phyloP scores from a whole-genome alignment of 495 filamentous ascomycete species.

The Barbatosphaeria neglecta region DNA sequence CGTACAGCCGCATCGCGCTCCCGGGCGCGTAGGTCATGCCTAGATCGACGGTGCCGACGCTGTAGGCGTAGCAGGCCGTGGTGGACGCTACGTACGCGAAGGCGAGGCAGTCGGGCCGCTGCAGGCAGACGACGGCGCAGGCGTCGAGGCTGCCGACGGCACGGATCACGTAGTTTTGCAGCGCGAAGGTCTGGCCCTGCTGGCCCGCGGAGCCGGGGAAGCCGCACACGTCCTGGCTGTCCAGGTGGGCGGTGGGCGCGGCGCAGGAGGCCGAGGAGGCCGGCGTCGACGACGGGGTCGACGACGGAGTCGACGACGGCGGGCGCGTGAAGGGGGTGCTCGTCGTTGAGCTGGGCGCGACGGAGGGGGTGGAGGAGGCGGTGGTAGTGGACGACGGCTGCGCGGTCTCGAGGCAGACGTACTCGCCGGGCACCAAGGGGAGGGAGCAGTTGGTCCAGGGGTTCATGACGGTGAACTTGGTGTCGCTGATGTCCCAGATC shows the following conservation, averaged over 20 bases:
- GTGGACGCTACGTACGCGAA: background rate
- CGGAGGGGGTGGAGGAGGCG: background rate
- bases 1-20: background rate
- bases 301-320: background rate
- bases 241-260: background rate
- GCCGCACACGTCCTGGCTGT: background rate
- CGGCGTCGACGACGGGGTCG: background rate
- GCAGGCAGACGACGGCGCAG: background rate
- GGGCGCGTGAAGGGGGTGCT: background rate
- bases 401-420: background rate
- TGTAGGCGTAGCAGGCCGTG: background rate
- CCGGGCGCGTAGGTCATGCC: background rate
- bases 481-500: no score
- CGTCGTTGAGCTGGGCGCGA: no score
- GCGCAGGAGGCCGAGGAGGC: background rate
- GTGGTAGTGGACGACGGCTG: background rate
- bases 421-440: no score
- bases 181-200: background rate
- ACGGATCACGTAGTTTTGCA: background rate
- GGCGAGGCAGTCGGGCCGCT: background rate
- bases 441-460: no score
- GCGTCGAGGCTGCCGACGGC: background rate
- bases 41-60: background rate
- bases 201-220: background rate
- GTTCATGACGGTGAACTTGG: no score